Evolutionary conservation across 495 filamentous ascomycete species (phyloP).

Genomic region (Cairneyella variabilis): DNA sequence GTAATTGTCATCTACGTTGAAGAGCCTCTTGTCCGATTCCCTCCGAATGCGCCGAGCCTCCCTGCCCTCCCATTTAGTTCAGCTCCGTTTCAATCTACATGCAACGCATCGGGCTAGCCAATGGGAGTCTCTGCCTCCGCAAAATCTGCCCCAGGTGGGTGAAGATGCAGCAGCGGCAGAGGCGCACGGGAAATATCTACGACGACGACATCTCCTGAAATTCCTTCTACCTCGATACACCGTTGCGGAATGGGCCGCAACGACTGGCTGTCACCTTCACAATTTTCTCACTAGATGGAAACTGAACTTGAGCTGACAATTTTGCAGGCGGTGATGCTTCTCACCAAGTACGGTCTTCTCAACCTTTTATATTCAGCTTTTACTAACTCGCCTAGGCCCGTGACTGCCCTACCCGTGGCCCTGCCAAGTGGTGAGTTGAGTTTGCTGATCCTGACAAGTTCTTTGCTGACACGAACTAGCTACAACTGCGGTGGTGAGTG

Average conservation of each 20-base stretch:
- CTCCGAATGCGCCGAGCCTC: not conserved
- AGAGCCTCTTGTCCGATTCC: not conserved
- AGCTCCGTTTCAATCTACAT: not conserved
- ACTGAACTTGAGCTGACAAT: conserved; percentile 16
- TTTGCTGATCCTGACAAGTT: not conserved
- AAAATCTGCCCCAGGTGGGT: not conserved
- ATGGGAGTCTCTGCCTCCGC: not conserved
- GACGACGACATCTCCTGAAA: too few species aligned
- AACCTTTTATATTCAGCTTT: not conserved
- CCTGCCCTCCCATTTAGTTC: not conserved
- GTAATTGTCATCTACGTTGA: not conserved
- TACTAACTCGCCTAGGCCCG: conserved; percentile 45
- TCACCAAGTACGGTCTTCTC: conserved; percentile 54
- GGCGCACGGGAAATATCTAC: not conserved
- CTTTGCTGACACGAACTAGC: conserved; percentile 40
- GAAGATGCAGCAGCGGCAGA: not conserved
- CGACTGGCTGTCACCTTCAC: not conserved
- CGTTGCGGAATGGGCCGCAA: too few species aligned
- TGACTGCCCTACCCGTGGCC: conserved; percentile 92
- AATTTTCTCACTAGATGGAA: not conserved
- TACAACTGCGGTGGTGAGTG: conserved; percentile 76
- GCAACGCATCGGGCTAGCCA: conserved; percentile 1
- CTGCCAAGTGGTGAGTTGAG: conserved; percentile 73
- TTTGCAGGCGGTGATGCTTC: conserved; percentile 66
- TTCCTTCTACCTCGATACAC: too few species aligned